These are phyloP conservation scores for Camellia granthamiana DNA, from an alignment of 148 eudicot species.

Conservation along the genomic window DNA sequence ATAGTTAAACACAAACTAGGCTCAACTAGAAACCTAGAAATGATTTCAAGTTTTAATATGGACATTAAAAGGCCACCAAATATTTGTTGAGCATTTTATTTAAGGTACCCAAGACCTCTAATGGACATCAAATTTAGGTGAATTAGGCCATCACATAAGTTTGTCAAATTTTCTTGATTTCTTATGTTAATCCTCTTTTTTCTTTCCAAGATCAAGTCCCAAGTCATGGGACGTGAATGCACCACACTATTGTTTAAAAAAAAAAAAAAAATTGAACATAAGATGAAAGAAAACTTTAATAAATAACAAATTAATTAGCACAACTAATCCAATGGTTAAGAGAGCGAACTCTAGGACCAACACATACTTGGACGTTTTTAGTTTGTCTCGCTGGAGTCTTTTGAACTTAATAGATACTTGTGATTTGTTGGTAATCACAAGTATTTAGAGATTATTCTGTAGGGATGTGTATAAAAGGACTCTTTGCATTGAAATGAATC, in stretches of 20 bases:
- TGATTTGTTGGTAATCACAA: too few relatives aligned
- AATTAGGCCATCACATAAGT: background rate
- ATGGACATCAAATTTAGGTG: background rate
- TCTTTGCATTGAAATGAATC: too few relatives aligned
- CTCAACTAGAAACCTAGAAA: background rate
- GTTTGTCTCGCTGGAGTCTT: too few relatives aligned
- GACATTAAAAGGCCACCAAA: constrained; percentile 1
- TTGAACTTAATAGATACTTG: too few relatives aligned
- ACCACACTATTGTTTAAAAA: background rate
- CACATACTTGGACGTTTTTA: too few relatives aligned
- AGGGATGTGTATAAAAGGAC: too few relatives aligned
- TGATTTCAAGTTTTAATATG: constrained; percentile 7
- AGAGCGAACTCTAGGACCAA: too few relatives aligned
- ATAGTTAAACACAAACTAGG: background rate
- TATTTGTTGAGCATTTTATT: background rate
- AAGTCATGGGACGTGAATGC: background rate
- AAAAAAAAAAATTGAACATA: too few relatives aligned
- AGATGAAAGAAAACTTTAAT: too few relatives aligned
- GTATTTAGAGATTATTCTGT: too few relatives aligned
- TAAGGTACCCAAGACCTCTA: background rate
- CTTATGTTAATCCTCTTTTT: background rate
- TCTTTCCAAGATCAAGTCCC: background rate
- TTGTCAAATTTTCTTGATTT: background rate
- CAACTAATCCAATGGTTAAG: too few relatives aligned
- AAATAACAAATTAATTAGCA: too few relatives aligned